phyloP scores from a whole-genome alignment of 2,329 filamentous ascomycete species.

The Sordariomycetes sp. region DNA sequence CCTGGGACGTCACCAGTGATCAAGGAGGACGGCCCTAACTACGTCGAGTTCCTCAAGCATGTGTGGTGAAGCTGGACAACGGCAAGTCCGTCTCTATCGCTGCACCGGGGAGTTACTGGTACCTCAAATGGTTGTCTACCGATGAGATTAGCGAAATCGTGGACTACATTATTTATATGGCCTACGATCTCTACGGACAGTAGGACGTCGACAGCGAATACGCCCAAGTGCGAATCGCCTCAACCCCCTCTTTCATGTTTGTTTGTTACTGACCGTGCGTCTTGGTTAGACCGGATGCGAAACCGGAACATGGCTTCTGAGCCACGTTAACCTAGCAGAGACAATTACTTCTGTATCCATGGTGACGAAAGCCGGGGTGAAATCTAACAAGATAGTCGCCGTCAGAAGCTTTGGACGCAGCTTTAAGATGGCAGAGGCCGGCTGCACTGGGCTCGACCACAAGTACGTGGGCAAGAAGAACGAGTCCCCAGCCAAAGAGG shows the following conservation, averaged over 20 bases:
- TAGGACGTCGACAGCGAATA: conserved; percentile 11
- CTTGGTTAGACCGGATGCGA: conserved; percentile 11
- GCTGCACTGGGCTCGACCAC: conserved; percentile 16
- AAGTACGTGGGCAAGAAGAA: conserved; percentile 10
- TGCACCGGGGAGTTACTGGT: conserved; percentile 26
- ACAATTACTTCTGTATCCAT: conserved; percentile 15
- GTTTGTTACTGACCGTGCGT: not conserved
- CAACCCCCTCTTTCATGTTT: not conserved
- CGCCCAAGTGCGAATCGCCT: not conserved
- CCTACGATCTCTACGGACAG: conserved; percentile 23
- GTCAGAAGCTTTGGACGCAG: conserved; percentile 19
- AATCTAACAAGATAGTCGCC: conserved; percentile 19
- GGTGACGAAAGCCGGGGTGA: conserved; percentile 13
- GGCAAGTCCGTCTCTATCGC: conserved; percentile 22
- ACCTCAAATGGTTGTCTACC: conserved; percentile 23
- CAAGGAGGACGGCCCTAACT: conserved; percentile 16
- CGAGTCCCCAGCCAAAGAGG: conserved; percentile 12
- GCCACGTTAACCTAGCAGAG: conserved; percentile 24
- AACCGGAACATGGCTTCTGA: conserved; percentile 21
- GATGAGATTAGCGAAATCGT: conserved; percentile 15
- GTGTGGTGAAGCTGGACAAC: conserved; percentile 7
- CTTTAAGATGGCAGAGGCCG: conserved; percentile 19
- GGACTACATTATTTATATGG: conserved; percentile 24
- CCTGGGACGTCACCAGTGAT: conserved; percentile 7
- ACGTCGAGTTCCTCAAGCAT: conserved; percentile 17